Base-by-base conservation (phyloP, 345 rosid species). In the Pistacia atlantica region DNA sequence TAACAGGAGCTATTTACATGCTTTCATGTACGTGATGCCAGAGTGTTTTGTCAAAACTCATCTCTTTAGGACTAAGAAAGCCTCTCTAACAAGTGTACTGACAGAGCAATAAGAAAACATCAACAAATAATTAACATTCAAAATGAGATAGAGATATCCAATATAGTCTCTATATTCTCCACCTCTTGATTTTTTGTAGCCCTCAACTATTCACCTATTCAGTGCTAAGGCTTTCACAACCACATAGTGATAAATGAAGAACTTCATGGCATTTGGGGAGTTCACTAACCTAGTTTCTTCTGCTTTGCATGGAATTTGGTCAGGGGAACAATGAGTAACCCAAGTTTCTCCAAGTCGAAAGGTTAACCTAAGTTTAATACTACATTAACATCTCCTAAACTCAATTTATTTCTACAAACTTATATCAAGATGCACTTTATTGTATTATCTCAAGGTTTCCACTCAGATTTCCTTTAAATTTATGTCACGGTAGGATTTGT, bases 1-100 rank as follows among this genome's bases (percentile, higher is more conserved):
- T 56, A 46, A 57, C 42, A 72, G 60, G 17, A 59, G 38, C 75
- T 58, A 42, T 42, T 14, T 58, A 22, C 75, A 58, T 42, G 65
- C 20, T 72, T 72, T 59, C 59, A 72, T 9, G 54, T 59, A 17
- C 4, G 22, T 10, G 3, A 46, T 42, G 42, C 25, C 13, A 6
- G 2, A 71, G 63, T 42, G 42, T 5, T 59, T 59, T 45, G 22
- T 72, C 35, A 6, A 18, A 60, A 71, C 61, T 71, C 33, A 22
- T 59, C 64, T 59, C 42, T 59, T 59, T 13, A 14, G 42, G 31
- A 72, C 66, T 42, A 25, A 57, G 11, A 57, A 20, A 57, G 8
- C 42, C 33, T 16, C 75, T 46, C n/a, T 2, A 58, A 59, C 22
- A 59, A 54, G 49, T 10, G 73, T 10, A 52, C 13, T 57, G 31